phyloP scores from a whole-genome alignment of 108 stramenopile genomes.

The Ochromonas danica region DNA sequence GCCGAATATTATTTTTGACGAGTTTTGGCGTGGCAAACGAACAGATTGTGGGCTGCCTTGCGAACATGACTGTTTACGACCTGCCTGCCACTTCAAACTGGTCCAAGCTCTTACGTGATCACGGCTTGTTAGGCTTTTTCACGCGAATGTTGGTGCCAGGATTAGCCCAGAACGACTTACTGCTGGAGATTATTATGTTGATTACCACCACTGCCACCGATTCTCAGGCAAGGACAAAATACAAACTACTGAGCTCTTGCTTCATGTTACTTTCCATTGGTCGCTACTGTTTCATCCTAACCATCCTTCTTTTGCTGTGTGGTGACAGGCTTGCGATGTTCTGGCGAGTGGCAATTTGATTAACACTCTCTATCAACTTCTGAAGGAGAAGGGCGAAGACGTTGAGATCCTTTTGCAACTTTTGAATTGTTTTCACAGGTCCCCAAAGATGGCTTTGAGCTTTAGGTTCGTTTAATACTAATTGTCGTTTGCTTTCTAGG shows the following conservation, averaged over 20 bases:
- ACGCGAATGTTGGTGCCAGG: slow-evolving; percentile 61
- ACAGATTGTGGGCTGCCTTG: slow-evolving; percentile 53
- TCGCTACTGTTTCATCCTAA: not conserved
- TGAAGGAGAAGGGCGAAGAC: slow-evolving; percentile 58
- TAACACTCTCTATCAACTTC: slow-evolving; percentile 48
- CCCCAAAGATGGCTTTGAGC: slow-evolving; percentile 17
- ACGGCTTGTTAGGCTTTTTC: slow-evolving; percentile 48
- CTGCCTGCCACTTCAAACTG: slow-evolving; percentile 49
- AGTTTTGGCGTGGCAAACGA: no score
- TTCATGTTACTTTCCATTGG: slow-evolving; percentile 26
- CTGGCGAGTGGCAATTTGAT: not conserved
- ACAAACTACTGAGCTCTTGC: not conserved
- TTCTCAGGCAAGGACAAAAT: slow-evolving; percentile 39
- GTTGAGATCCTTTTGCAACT: slow-evolving; percentile 59
- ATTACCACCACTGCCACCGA: slow-evolving; percentile 46
- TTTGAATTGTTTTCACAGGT: slow-evolving; percentile 48
- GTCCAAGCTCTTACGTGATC: slow-evolving; percentile 51
- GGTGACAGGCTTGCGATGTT: not conserved
- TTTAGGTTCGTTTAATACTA: not conserved
- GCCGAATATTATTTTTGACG: not conserved
- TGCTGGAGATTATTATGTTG: slow-evolving; percentile 55
- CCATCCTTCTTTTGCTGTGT: slow-evolving; percentile 32
- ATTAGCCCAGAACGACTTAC: slow-evolving; percentile 60
- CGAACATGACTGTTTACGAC: slow-evolving; percentile 58
- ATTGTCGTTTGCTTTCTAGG: not conserved